Percentiles rank a stretch among this genome's conserved stretches.
These are phyloP conservation scores for Myochromella boudieri DNA, from an alignment of 768 basidiomycete species.

Conservation along the genomic window DNA sequence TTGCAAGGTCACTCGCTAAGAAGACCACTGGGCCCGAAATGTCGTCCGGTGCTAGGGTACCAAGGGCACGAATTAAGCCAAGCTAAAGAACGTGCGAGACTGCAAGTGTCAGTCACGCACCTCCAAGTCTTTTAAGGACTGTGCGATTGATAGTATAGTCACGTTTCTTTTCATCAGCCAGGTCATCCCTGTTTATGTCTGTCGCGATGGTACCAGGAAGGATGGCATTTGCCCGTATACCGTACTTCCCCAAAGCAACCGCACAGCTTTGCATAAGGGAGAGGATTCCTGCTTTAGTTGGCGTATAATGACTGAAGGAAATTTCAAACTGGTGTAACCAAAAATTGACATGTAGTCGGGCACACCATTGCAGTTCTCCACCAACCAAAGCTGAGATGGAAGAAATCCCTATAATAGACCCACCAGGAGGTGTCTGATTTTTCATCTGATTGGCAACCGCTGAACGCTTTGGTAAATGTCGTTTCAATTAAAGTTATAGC, in stretches of 20 bases:
- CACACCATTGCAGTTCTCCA: constrained; percentile 66
- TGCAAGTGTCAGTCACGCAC: constrained; percentile 27
- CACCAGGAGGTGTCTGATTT: constrained; percentile 64
- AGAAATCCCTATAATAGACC: constrained; percentile 73
- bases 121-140: constrained; percentile 64
- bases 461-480: constrained; percentile 20
- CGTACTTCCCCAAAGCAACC: constrained; percentile 73
- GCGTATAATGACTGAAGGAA: constrained; percentile 62
- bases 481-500: not conserved
- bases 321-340: not conserved
- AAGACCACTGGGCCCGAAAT: constrained; percentile 76
- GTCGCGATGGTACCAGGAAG: constrained; percentile 81
- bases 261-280: constrained; percentile 81
- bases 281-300: constrained; percentile 77
- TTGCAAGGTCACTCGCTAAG: constrained; percentile 68
- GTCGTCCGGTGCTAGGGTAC: constrained; percentile 60
- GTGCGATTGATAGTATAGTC: constrained; percentile 66
- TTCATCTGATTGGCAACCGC: constrained; percentile 79
- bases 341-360: not conserved
- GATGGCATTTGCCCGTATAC: constrained; percentile 69
- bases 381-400: constrained; percentile 82
- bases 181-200: constrained; percentile 76
- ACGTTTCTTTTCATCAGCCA: constrained; percentile 56
- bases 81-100: not conserved
- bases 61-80: not conserved